phyloP scores from a whole-genome alignment of 2,329 filamentous ascomycete genomes.

The Sclerotinia sclerotiorum region DNA sequence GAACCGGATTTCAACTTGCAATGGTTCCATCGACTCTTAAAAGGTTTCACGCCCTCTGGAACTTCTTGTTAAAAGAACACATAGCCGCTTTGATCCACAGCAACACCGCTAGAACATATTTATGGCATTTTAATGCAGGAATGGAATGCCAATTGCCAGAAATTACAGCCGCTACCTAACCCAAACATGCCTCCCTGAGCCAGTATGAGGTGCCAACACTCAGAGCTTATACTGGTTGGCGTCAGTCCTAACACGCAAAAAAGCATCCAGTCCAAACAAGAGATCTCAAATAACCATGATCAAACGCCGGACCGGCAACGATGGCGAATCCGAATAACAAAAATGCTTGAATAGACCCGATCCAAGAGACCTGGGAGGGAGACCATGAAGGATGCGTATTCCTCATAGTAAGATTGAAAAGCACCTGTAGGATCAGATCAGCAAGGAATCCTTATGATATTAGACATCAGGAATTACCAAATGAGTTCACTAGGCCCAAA shows the following conservation, averaged over 20 bases:
- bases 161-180: conserved; percentile 44
- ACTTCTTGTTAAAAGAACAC: neutral
- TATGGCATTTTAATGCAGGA: conserved; percentile 1
- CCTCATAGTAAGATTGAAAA: conserved; percentile 48
- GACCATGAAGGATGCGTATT: conserved; percentile 37
- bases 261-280: conserved; percentile 34
- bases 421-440: conserved; percentile 37
- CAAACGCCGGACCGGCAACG: conserved; percentile 43
- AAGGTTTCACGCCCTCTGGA: neutral
- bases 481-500: conserved; percentile 43
- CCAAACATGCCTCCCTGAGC: conserved; percentile 47
- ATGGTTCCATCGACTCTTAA: neutral
- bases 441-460: neutral
- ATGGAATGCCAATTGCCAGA: neutral
- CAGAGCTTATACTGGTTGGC: conserved; percentile 43
- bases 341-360: conserved; percentile 47
- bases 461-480: conserved; percentile 31
- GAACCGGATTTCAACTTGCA: neutral
- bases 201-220: conserved; percentile 47
- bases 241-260: conserved; percentile 44
- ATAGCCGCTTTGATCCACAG: no score
- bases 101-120: neutral
- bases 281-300: conserved; percentile 44
- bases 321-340: conserved; percentile 45
- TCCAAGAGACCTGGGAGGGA: conserved; percentile 46